Conservation (phyloP, 306 rosid genomes). For the Bauhinia variegata region DNA sequence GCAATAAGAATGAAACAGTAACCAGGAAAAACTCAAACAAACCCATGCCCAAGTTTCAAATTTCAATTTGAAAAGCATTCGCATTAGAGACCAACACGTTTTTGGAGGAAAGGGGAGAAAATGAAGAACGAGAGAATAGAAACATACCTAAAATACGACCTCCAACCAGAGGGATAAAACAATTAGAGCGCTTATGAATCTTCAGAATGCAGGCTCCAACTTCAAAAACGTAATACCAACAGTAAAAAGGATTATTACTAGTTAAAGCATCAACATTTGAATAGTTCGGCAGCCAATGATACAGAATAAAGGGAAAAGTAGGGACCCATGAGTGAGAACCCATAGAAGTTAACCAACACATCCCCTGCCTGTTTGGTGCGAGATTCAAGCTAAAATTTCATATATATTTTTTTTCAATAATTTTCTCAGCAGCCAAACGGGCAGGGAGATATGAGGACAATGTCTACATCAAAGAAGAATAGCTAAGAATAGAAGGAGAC, state of each 20-base stretch:
- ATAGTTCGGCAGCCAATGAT: constrained; percentile 33
- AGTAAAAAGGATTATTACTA: constrained; percentile 8
- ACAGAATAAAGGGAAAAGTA: background rate
- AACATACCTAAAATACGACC: constrained; percentile 43
- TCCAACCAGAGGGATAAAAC: constrained; percentile 34
- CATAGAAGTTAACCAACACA: background rate
- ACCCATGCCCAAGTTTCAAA: background rate
- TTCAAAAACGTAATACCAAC: constrained; percentile 21
- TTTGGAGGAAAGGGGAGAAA: background rate
- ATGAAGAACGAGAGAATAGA: too few relatives aligned
- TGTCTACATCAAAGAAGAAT: constrained; percentile 6
- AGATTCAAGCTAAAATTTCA: constrained; percentile 7
- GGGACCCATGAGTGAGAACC: background rate
- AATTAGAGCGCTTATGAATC: constrained; percentile 39
- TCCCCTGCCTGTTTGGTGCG: constrained; percentile 22
- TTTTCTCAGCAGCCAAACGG: constrained; percentile 48
- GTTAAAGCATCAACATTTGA: constrained; percentile 1
- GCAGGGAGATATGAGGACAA: constrained; percentile 6
- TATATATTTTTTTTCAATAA: constrained; percentile 21
- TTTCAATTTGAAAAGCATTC: constrained; percentile 6
- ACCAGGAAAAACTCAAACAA: background rate
- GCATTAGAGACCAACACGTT: background rate
- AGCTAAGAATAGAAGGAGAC: background rate
- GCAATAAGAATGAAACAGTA: constrained; percentile 12
- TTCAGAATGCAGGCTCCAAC: constrained; percentile 38